A percentile compares a stretch with the other conserved stretches of the same genome.
These are phyloP conservation scores for Ramularia collo-cygni DNA, from an alignment of 2,329 filamentous ascomycete species.

Conservation along the genomic window DNA sequence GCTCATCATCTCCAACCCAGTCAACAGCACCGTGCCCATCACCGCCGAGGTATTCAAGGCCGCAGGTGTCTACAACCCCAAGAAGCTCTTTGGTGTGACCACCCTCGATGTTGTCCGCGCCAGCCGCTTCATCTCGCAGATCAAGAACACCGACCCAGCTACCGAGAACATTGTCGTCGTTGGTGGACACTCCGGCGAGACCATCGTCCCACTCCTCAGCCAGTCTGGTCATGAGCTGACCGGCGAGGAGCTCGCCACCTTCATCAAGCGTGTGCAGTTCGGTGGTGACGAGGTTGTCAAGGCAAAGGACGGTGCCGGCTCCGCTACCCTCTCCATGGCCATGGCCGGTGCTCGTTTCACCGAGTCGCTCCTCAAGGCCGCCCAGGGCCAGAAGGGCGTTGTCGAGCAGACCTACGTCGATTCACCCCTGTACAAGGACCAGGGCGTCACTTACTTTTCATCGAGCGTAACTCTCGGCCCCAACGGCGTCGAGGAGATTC, in stretches of 20 bases:
- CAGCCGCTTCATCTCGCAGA: constrained; percentile 88
- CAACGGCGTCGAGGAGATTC: constrained; percentile 91
- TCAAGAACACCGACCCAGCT: constrained; percentile 74
- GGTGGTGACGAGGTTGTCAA: constrained; percentile 96
- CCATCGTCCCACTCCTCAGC: constrained; percentile 96
- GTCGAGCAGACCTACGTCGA: constrained; percentile 96
- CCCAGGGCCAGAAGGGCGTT: constrained; percentile 89
- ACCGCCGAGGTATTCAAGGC: constrained; percentile 94
- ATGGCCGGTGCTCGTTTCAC: constrained; percentile 83
- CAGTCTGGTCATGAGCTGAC: constrained; percentile 73
- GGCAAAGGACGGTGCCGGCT: constrained; percentile 87
- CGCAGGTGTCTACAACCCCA: constrained; percentile 86
- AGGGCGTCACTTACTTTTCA: constrained; percentile 95
- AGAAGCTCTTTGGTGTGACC: constrained; percentile 96
- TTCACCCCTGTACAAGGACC: constrained; percentile 95
- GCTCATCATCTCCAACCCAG: constrained; percentile 97
- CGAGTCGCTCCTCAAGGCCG: constrained; percentile 86
- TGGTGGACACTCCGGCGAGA: constrained; percentile 95
- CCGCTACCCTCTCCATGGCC: constrained; percentile 93
- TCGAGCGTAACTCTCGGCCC: constrained; percentile 93
- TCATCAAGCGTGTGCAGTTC: constrained; percentile 94
- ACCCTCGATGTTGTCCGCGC: constrained; percentile 97
- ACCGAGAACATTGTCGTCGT: constrained; percentile 85
- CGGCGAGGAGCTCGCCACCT: constrained; percentile 77
- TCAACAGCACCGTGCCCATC: constrained; percentile 98